Base-by-base conservation (phyloP, 2,329 filamentous ascomycete species). In the Macroventuria anomochaeta region DNA sequence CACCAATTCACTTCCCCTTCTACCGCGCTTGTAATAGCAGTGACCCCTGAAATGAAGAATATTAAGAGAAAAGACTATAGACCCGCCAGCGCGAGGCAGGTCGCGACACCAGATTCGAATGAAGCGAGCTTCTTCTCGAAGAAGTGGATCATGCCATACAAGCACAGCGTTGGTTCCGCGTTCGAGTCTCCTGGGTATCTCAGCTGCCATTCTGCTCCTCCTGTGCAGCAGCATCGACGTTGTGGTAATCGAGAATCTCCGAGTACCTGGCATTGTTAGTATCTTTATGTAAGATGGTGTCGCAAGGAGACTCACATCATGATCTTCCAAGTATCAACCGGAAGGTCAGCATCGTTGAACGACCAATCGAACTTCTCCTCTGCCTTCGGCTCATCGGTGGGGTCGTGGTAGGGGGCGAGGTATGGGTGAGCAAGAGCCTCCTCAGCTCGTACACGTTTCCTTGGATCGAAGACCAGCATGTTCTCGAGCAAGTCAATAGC, bases 341-440 rank as follows among this genome's bases (percentile, higher is more conserved):
- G 93, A 52, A 99, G 81, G 73, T 99, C 95, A 40, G 93, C 95
- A 68, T 99, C 95, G 76, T 97, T 97, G 80, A 99, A 99, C 47
- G 93, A 97, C 95, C 95, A 99, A 75, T 99, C 95, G 69, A 99
- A 99, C 80, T 96, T 97, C 81, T 97, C 93, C 57, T 96, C 91
- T 18, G 95, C 91, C 13, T 92, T 88, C 1, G 95, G 95, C 81
- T 99, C 95, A 71, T 99, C 95, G 37, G 90, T 95, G 7, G 95
- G 93, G 73, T 99, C 95, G 77, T 99, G 95, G 80, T 99, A 99
- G 7, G 93, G 93, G 8, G 91, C 85, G 41, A 99, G 89, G 76
- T 99, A 99, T 64, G 93, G 90, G 77, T 99, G 93, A 40, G 88
- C 87, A 46, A 99, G 85, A 21, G 90, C 93, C 59, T 96, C 86